Base-by-base conservation (phyloP, 2,329 filamentous ascomycete genomes). In the Phaeosphaeria sp. region DNA sequence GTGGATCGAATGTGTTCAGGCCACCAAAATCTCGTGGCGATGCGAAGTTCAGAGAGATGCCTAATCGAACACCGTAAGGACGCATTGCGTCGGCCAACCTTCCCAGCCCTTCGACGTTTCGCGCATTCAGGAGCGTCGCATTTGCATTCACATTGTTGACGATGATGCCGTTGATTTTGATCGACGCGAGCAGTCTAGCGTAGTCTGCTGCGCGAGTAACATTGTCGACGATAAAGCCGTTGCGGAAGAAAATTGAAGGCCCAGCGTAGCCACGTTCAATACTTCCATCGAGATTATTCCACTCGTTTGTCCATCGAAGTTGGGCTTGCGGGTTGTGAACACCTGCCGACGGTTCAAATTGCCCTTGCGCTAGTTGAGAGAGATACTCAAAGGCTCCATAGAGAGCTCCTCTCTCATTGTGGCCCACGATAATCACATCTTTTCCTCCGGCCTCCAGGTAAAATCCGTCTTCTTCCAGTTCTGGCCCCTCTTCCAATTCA, bases 141-240 rank as follows among this genome's bases (percentile, higher is more conserved):
- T 91, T 87, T 4, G 89, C 88, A 65, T 91, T 91, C 67, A 91
- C 89, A 56, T 91, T 91, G 77, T 91, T 91, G 66, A 90, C 80
- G 2, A 91, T 77, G 9, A 90, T 80, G 0, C 82, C 89, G 61
- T 91, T 91, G 63, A 91, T 76, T 15, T 87, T 79, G 30, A 91
- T 83, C 0, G 89, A 91, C 2, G 89, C 84, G 15, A 91, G 77
- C 2, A 91, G 80, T 1, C 89, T 87, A 1, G 86, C 89, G 61
- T 90, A 91, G 61, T 89, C 80, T 5, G 80, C 76, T 0, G 84
- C 86, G 0, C 88, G 84, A 1, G 84, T 86, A 18, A 89, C 78
- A 59, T 91, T 84, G 3, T 84, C 77, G n/a, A 84, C 76, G 6
- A 89, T 79, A 9, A 73, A 70, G 49, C 85, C 87, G 51, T 86